These are phyloP conservation scores for Panaeolus cyanescens DNA, from an alignment of 768 basidiomycete genomes.

Conservation along the genomic window DNA sequence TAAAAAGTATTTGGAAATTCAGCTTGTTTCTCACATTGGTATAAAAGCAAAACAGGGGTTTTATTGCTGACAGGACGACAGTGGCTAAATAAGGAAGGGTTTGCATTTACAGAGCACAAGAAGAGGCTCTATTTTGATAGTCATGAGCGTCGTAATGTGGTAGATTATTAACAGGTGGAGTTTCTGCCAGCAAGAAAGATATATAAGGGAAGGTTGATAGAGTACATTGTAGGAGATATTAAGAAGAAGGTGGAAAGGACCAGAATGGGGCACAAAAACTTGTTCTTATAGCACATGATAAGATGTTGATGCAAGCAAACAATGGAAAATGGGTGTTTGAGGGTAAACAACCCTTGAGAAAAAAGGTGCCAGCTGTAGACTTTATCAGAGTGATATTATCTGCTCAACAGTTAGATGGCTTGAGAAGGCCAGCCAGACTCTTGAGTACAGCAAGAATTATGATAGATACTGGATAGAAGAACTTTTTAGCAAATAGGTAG, in stretches of 20 bases:
- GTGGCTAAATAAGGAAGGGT: conserved; percentile 24
- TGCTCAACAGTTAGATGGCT: conserved; percentile 34
- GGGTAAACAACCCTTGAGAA: conserved; percentile 31
- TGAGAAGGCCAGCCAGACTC: conserved; percentile 27
- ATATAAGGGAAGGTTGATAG: no score
- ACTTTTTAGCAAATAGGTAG: no score
- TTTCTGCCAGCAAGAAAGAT: no score
- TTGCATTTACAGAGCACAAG: no score
- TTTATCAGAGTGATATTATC: conserved; percentile 39
- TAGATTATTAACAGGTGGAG: no score
- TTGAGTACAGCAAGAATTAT: conserved; percentile 46
- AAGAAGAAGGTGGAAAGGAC: no score
- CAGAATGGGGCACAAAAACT: conserved; percentile 23
- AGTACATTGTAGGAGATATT: no score
- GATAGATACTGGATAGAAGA: conserved; percentile 32
- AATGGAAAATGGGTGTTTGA: conserved; percentile 36
- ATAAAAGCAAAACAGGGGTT: conserved; percentile 29
- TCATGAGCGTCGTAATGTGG: no score
- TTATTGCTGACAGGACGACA: conserved; percentile 28
- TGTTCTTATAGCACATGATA: conserved; percentile 35
- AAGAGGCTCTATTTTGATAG: no score
- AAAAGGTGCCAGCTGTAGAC: conserved; percentile 38
- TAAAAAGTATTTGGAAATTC: conserved; percentile 31
- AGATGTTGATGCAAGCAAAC: conserved; percentile 43
- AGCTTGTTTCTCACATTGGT: conserved; percentile 30